Percentiles rank a stretch among this genome's conserved stretches.
Evolutionary conservation across 345 rosid genomes (phyloP).

Genomic region (Trapa incisa): DNA sequence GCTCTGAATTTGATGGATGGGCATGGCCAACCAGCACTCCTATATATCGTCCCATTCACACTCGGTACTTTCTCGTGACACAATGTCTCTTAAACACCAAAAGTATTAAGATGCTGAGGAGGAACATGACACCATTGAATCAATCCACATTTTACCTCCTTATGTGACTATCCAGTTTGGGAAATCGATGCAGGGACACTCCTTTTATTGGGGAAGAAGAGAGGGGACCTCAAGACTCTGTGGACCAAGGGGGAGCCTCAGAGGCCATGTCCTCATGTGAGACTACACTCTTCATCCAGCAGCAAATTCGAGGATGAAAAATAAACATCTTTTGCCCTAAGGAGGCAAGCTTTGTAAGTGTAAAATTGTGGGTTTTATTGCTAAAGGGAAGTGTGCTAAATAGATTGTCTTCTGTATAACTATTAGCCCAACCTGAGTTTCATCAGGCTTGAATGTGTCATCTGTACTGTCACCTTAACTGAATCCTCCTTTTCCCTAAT

Average conservation of each 20-base stretch:
- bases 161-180: neutral
- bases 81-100: neutral
- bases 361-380: neutral
- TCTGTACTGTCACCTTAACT: neutral
- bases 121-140: no score
- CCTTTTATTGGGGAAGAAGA: conserved; percentile 47
- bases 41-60: conserved; percentile 88
- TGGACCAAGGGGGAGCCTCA: conserved; percentile 84
- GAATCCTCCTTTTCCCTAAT: no score
- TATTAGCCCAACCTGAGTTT: neutral
- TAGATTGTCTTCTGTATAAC: neutral
- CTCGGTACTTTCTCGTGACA: conserved; percentile 39
- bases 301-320: conserved; percentile 11
- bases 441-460: neutral
- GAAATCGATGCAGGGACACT: conserved; percentile 53
- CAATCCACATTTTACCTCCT: neutral
- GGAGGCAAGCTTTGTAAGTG: neutral
- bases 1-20: conserved; percentile 93
- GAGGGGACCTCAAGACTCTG: conserved; percentile 59
- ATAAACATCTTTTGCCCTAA: neutral
- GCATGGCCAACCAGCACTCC: conserved; percentile 93
- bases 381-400: neutral
- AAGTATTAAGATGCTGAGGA: neutral
- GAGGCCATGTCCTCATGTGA: conserved; percentile 62
- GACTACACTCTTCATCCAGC: conserved; percentile 16